Evolutionary conservation across 805 yeast genomes (phyloP), one percentile per base, ranked within the genome.

Genomic region (Zygosaccharomyces lentus): DNA sequence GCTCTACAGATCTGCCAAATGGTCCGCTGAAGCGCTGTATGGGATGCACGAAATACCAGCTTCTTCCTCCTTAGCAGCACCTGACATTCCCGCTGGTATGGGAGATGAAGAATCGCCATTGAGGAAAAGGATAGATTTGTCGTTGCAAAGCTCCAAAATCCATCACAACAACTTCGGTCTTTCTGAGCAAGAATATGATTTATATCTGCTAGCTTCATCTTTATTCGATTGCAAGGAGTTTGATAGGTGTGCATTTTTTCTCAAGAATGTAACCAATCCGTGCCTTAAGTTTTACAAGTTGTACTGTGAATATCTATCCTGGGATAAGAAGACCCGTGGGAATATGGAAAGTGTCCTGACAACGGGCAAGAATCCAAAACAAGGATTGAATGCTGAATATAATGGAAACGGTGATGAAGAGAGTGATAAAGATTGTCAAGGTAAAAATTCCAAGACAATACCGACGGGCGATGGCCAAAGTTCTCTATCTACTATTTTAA

Each of bases 141-240:
- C 44, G 23, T 52, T 45, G 46, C 30, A 31, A 36, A 25, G 26
- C 19, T 37, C 29, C 9, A 19, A 29, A 10, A 27, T 13, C 6
- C 40, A 21, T 21, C 43, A 46, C 15, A 43, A 34, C 34, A 37
- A 38, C 26, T 34, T 41, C n/a, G 57, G 56, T 1, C 48, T 59
- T 15, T 45, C 57, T 7, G 53, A 43, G n/a, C 43, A 59, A 40
- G 81, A 80, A 46, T 57, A 63, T 40, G 74, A 76, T 47, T 66
- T 68, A 48, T 66, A 84, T 23, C 52, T 77, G 12, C 68, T 87
- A 23, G 96, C 91, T 1, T 78, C 80, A 44, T 64, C 85, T 0
- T 82, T 85, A 59, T 87, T 91, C 70, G 84, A 80, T 57, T 80
- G 87, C 58, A 82, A 84, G 56, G 98, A 93, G 65, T 91, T 82